These are phyloP conservation scores for Torulaspora maleeae DNA, from an alignment of 805 yeast species.

Conservation along the genomic window DNA sequence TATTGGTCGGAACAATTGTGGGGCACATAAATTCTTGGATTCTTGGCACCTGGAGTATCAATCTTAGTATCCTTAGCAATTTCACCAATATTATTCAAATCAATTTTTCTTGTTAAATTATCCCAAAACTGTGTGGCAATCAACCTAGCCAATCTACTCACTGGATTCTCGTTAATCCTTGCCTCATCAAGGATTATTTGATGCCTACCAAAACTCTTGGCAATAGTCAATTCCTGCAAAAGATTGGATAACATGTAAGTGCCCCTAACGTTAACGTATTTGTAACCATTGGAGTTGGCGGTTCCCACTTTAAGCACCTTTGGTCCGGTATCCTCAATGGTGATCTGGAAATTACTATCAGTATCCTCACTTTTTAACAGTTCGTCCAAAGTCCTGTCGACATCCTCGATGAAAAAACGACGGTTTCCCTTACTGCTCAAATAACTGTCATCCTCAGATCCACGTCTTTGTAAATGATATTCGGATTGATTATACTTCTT, in stretches of 20 bases:
- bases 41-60: slow-evolving; percentile 52
- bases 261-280: slow-evolving; percentile 70
- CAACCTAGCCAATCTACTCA: slow-evolving; percentile 64
- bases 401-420: slow-evolving; percentile 64
- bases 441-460: slow-evolving; percentile 49
- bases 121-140: slow-evolving; percentile 79
- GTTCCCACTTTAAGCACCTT: slow-evolving; percentile 78
- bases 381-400: slow-evolving; percentile 65
- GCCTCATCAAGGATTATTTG: slow-evolving; percentile 79
- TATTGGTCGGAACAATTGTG: slow-evolving; percentile 63
- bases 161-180: slow-evolving; percentile 83
- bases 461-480: slow-evolving; percentile 43
- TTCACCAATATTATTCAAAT: slow-evolving; percentile 52
- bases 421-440: slow-evolving; percentile 37
- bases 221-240: slow-evolving; percentile 83
- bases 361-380: slow-evolving; percentile 77
- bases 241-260: slow-evolving; percentile 85
- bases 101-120: slow-evolving; percentile 65
- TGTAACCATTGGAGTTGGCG: slow-evolving; percentile 77
- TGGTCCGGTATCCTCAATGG: slow-evolving; percentile 81
- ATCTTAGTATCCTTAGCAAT: slow-evolving; percentile 81
- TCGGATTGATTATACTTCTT: slow-evolving; percentile 18
- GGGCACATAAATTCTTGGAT: slow-evolving; percentile 78
- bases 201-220: slow-evolving; percentile 71
- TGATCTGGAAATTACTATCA: slow-evolving; percentile 76